Evolutionary conservation across 768 basidiomycete species (phyloP).

Genomic region (Rhodotorula paludigena): DNA sequence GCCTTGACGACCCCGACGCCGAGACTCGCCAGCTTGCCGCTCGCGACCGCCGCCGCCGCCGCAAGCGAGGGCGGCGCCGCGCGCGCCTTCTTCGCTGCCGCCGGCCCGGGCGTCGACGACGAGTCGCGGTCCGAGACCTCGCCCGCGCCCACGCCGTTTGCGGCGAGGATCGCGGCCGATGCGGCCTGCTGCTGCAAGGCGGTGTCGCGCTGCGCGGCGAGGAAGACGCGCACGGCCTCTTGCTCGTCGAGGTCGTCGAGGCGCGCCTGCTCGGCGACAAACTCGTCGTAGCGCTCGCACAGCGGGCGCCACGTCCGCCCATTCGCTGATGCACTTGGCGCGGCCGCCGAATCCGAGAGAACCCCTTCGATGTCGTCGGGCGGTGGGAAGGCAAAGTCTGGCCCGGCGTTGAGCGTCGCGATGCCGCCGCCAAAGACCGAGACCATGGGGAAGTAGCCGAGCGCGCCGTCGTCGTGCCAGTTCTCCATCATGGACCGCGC

Average conservation of each 20-base stretch:
- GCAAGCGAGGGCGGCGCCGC: background rate
- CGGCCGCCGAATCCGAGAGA: slow-evolving; percentile 49
- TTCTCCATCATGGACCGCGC: slow-evolving; percentile 57
- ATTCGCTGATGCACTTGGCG: too few species aligned
- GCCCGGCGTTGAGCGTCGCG: slow-evolving; percentile 81
- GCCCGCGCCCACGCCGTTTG: background rate
- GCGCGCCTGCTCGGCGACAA: slow-evolving; percentile 72
- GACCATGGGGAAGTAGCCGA: slow-evolving; percentile 93
- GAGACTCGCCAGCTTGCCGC: background rate
- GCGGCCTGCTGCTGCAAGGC: background rate
- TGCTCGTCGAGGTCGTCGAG: slow-evolving; percentile 73
- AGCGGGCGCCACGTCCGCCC: slow-evolving; percentile 79
- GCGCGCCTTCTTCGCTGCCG: slow-evolving; percentile 6
- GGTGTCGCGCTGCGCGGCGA: slow-evolving; percentile 1
- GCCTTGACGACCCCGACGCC: slow-evolving; percentile 7
- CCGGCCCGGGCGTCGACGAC: too few species aligned
- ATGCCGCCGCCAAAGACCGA: slow-evolving; percentile 86
- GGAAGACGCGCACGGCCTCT: slow-evolving; percentile 24
- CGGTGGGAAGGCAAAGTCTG: slow-evolving; percentile 73
- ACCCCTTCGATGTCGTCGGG: slow-evolving; percentile 69
- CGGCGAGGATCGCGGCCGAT: background rate
- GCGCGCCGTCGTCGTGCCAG: slow-evolving; percentile 82
- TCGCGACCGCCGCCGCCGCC: background rate
- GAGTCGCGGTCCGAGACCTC: background rate
- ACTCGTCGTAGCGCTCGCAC: slow-evolving; percentile 78